A percentile compares a stretch with the other conserved stretches of the same genome.
Conservation (phyloP, 306 rosid genomes). For the Prosopis cineraria region DNA sequence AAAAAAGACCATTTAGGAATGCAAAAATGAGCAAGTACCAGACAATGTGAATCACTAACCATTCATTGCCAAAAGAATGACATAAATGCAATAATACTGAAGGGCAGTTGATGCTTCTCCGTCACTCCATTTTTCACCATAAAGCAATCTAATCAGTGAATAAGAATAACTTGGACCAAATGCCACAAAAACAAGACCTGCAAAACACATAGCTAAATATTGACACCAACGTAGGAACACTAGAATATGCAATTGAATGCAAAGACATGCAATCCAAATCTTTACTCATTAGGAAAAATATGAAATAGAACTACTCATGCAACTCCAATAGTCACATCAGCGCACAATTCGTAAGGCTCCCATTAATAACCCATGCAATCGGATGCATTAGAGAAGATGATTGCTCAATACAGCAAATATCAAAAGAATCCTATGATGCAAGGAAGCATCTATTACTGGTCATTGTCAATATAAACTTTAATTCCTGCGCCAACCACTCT, state of each 20-base stretch:
- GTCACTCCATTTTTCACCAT: conserved; percentile 93
- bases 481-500: not conserved
- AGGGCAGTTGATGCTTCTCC: conserved; percentile 93
- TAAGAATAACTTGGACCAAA: conserved; percentile 95
- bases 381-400: conserved; percentile 8
- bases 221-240: conserved; percentile 33
- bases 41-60: conserved; percentile 57
- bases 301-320: not conserved
- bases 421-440: not conserved
- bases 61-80: conserved; percentile 91
- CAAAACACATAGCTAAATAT: conserved; percentile 37
- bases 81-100: conserved; percentile 75
- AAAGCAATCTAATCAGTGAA: conserved; percentile 85
- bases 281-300: not conserved
- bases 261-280: conserved; percentile 24
- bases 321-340: conserved; percentile 1
- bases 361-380: no score
- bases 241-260: conserved; percentile 27
- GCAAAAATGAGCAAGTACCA: conserved; percentile 10
- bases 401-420: not conserved
- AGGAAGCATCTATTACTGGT: conserved; percentile 15
- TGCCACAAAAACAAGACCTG: conserved; percentile 88
- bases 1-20: not conserved
- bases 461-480: conserved; percentile 4
- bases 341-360: conserved; percentile 12